Conservation (phyloP, 495 filamentous ascomycete genomes). For the Diplogelasinospora grovesii region DNA sequence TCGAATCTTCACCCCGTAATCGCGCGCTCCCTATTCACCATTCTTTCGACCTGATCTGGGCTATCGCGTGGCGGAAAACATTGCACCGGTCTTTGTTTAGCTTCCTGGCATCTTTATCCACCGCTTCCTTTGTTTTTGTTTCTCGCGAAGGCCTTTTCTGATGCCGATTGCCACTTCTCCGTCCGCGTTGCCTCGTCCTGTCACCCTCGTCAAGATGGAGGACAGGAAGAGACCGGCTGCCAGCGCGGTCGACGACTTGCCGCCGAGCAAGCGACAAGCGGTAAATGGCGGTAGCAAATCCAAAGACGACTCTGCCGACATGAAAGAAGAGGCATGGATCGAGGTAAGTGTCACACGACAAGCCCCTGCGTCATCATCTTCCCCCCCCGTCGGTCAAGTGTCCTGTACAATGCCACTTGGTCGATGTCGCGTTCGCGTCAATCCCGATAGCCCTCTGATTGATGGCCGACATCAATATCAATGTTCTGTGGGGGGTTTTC, state of each 20-base stretch:
- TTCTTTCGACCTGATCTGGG: constrained; percentile 3
- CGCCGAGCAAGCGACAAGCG: constrained; percentile 80
- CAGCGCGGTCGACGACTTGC: constrained; percentile 66
- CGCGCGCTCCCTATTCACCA: constrained; percentile 20
- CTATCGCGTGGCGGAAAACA: constrained; percentile 1
- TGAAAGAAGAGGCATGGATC: constrained; percentile 70
- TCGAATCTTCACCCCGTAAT: constrained; percentile 21
- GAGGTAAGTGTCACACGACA: constrained; percentile 62
- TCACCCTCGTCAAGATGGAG: constrained; percentile 79
- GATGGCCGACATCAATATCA: constrained; percentile 20
- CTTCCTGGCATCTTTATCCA: constrained; percentile 14
- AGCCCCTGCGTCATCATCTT: constrained; percentile 16
- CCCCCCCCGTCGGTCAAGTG: constrained; percentile 5
- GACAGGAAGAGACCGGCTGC: constrained; percentile 88
- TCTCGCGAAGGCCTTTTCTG: constrained; percentile 41
- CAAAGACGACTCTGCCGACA: constrained; percentile 65
- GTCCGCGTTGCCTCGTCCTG: constrained; percentile 61
- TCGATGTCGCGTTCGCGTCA: constrained; percentile 9
- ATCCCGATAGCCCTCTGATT: constrained; percentile 3
- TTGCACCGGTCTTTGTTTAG: constrained; percentile 31
- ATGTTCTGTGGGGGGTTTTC: constrained; percentile 21
- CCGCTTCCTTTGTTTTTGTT: constrained; percentile 28
- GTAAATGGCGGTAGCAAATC: constrained; percentile 68
- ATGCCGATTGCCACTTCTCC: constrained; percentile 74
- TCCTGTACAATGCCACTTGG: constrained; percentile 7